These are phyloP conservation scores for Leccinum olivaceopallidum DNA, from an alignment of 768 basidiomycete species.

Conservation along the genomic window DNA sequence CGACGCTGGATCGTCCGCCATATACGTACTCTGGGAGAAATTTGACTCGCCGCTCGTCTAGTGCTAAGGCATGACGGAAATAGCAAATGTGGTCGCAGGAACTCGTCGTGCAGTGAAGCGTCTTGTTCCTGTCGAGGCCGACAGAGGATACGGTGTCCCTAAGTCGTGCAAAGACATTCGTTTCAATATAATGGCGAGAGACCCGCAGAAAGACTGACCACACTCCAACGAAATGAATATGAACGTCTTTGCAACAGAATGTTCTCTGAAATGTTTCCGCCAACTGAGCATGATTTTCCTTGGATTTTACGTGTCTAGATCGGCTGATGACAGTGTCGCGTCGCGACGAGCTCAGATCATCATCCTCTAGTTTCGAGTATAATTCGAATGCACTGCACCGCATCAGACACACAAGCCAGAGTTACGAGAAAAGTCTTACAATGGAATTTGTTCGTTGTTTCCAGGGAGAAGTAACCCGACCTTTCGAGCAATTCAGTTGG, in stretches of 20 bases:
- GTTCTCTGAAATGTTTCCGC: constrained; percentile 35
- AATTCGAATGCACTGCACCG: constrained; percentile 39
- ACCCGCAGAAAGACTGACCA: constrained; percentile 34
- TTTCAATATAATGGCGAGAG: not conserved
- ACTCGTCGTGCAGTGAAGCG: constrained; percentile 33
- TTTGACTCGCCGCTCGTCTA: constrained; percentile 49
- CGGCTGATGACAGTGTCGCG: constrained; percentile 15
- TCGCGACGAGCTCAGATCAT: constrained; percentile 10
- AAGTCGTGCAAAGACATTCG: not conserved
- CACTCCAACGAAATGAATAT: constrained; percentile 45
- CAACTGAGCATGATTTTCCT: constrained; percentile 23
- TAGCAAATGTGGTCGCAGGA: constrained; percentile 34
- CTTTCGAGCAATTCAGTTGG: constrained; percentile 17
- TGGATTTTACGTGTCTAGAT: constrained; percentile 7
- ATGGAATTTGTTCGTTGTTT: constrained; percentile 31
- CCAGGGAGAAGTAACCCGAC: constrained; percentile 37
- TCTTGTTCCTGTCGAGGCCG: constrained; percentile 34
- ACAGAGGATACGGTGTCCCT: constrained; percentile 53
- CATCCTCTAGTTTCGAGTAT: constrained; percentile 29
- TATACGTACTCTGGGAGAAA: constrained; percentile 46
- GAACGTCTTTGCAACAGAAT: constrained; percentile 36
- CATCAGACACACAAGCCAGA: not conserved
- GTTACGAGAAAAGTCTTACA: constrained; percentile 23
- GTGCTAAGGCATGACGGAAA: constrained; percentile 48
- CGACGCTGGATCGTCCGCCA: constrained; percentile 21